These are phyloP conservation scores for Butyriboletus loyo DNA, from an alignment of 768 basidiomycete genomes.

Conservation along the genomic window DNA sequence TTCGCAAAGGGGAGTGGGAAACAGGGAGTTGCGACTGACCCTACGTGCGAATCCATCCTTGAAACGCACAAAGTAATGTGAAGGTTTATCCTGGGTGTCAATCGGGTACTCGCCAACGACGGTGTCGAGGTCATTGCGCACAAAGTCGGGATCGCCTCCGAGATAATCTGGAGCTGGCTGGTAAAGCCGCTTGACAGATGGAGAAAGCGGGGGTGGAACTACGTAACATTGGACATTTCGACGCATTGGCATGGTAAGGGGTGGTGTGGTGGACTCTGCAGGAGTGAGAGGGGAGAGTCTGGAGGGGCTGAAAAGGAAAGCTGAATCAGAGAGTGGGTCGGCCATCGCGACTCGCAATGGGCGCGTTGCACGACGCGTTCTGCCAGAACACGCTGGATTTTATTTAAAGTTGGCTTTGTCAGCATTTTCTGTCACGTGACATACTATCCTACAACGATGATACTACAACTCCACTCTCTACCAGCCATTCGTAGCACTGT, in stretches of 20 bases:
- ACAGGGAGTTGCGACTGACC: constrained; percentile 35
- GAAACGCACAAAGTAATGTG: constrained; percentile 62
- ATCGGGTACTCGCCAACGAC: constrained; percentile 56
- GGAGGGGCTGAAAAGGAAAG: constrained; percentile 14
- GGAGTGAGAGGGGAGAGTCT: constrained; percentile 17
- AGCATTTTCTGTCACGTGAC: constrained; percentile 9
- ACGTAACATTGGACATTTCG: constrained; percentile 32
- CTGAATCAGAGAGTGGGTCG: constrained; percentile 9
- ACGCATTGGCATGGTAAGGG: constrained; percentile 12
- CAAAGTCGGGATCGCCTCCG: constrained; percentile 33
- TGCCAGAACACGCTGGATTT: not conserved
- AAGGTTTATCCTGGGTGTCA: constrained; percentile 26
- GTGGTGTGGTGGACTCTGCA: constrained; percentile 2
- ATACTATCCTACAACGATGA: not conserved
- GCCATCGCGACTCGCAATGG: constrained; percentile 13
- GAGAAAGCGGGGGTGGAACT: constrained; percentile 35
- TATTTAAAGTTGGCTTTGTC: constrained; percentile 7
- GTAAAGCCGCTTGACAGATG: constrained; percentile 42
- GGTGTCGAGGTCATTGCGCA: constrained; percentile 35
- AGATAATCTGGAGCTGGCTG: constrained; percentile 33
- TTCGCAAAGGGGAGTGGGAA: not conserved
- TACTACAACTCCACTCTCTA: too few species aligned
- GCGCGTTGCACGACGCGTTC: constrained; percentile 16
- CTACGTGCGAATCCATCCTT: constrained; percentile 55
- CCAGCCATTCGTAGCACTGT: not conserved